Conservation (phyloP, 2,329 filamentous ascomycete species). For the Aphanoascus verrucosus region DNA sequence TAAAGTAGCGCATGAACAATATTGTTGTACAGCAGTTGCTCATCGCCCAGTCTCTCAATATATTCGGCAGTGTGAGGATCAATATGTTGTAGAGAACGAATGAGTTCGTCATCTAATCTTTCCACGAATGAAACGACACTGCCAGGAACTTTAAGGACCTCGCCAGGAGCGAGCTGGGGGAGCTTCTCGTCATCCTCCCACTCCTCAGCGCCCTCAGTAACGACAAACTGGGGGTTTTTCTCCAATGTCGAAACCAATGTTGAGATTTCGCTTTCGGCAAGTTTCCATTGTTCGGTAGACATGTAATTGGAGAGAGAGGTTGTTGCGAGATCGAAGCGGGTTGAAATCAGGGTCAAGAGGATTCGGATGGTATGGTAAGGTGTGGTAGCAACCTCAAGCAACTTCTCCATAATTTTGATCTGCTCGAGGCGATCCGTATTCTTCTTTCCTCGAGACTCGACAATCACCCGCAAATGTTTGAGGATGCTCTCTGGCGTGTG, state of each 20-base stretch:
- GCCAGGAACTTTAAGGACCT: conserved; percentile 83
- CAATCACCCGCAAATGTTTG: conserved; percentile 85
- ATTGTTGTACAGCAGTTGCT: conserved; percentile 80
- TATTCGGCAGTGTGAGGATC: conserved; percentile 98
- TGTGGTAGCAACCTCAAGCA: conserved; percentile 74
- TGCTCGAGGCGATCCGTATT: conserved; percentile 93
- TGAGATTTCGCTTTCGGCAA: conserved; percentile 76
- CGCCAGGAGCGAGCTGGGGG: conserved; percentile 58
- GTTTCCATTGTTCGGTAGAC: conserved; percentile 94
- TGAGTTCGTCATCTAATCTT: conserved; percentile 92
- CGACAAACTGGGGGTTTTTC: conserved; percentile 65
- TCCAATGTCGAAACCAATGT: conserved; percentile 70
- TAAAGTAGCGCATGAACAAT: conserved; percentile 84
- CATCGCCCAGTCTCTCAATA: conserved; percentile 86
- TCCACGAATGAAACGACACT: conserved; percentile 92
- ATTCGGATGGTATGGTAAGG: conserved; percentile 93
- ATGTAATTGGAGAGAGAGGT: conserved; percentile 65
- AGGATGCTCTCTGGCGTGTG: conserved; percentile 97
- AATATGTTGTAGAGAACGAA: conserved; percentile 90
- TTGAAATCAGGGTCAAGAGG: conserved; percentile 80
- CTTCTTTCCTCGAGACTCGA: conserved; percentile 96
- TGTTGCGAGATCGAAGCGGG: conserved; percentile 82
- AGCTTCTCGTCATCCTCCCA: conserved; percentile 98
- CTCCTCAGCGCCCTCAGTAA: conserved; percentile 86
- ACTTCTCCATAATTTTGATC: conserved; percentile 94